Percentiles rank a stretch among this genome's conserved stretches.
phyloP scores from a whole-genome alignment of 257 asterid genomes.

The Solanum appendiculatum region DNA sequence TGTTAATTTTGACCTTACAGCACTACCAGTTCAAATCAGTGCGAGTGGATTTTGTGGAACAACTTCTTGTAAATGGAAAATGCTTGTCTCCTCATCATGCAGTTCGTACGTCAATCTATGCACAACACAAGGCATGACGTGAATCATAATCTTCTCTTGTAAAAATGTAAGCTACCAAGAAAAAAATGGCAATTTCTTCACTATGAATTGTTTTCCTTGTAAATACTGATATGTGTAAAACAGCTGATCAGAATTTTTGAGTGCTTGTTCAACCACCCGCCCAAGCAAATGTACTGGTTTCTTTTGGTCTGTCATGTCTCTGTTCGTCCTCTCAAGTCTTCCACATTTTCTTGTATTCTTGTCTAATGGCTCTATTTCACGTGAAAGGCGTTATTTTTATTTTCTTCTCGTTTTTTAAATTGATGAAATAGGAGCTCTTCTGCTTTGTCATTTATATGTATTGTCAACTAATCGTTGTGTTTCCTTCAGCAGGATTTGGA shows the following conservation, averaged over 20 bases:
- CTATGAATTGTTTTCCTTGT: neutral
- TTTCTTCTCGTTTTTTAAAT: neutral
- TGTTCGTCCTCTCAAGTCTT: neutral
- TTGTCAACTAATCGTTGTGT: neutral
- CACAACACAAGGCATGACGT: constrained; percentile 59
- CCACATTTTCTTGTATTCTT: neutral
- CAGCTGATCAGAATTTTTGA: neutral
- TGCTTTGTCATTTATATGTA: neutral
- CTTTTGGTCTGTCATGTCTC: neutral
- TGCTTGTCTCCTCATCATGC: constrained; percentile 37
- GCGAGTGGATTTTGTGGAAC: constrained; percentile 80
- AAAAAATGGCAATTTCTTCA: neutral
- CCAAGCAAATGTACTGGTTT: neutral
- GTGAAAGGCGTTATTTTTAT: neutral
- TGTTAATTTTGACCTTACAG: constrained; percentile 26
- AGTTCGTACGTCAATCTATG: constrained; percentile 54
- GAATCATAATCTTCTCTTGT: neutral
- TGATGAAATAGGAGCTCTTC: neutral
- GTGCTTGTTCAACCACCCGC: neutral
- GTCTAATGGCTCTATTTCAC: neutral
- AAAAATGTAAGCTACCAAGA: neutral
- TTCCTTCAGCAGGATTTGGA: neutral
- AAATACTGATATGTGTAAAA: neutral
- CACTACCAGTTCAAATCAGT: constrained; percentile 70
- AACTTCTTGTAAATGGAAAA: constrained; percentile 82